phyloP scores from a whole-genome alignment of 1,284 basidiomycete species.

The Schizophyllum amplum region DNA sequence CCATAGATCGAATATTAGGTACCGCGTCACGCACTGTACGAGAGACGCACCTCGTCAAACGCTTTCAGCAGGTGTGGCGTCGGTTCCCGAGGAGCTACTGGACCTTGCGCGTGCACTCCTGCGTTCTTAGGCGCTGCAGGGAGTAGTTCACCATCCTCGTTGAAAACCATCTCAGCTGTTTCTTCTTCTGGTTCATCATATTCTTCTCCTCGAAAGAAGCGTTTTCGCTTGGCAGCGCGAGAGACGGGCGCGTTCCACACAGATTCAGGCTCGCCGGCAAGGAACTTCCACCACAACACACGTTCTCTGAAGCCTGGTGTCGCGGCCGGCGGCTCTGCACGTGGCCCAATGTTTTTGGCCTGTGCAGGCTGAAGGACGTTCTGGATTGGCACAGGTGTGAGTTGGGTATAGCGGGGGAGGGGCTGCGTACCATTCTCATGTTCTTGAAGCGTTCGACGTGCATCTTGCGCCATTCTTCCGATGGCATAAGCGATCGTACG shows the following conservation, averaged over 20 bases:
- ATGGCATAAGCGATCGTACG: conserved; percentile 40
- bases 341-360: conserved; percentile 39
- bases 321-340: conserved; percentile 18
- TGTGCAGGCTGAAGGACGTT: conserved; percentile 44
- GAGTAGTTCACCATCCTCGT: neutral
- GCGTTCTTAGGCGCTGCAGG: conserved; percentile 5
- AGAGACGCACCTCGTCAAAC: conserved; percentile 50
- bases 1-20: conserved; percentile 6
- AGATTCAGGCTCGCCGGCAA: conserved; percentile 56
- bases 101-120: neutral
- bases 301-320: conserved; percentile 65
- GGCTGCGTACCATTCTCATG: conserved; percentile 46
- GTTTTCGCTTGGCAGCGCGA: conserved; percentile 1
- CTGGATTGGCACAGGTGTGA: conserved; percentile 25
- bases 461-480: conserved; percentile 51
- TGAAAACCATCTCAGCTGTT: neutral
- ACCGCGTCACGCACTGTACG: neutral
- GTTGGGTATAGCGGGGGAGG: conserved; percentile 1
- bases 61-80: conserved; percentile 45
- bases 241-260: conserved; percentile 55
- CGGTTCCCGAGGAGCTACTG: conserved; percentile 35
- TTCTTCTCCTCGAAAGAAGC: conserved; percentile 16
- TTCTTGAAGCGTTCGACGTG: conserved; percentile 55
- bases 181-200: conserved; percentile 21
- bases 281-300: conserved; percentile 72